Base-by-base conservation (phyloP, 257 asterid species). In the Fraxinus anomala region DNA sequence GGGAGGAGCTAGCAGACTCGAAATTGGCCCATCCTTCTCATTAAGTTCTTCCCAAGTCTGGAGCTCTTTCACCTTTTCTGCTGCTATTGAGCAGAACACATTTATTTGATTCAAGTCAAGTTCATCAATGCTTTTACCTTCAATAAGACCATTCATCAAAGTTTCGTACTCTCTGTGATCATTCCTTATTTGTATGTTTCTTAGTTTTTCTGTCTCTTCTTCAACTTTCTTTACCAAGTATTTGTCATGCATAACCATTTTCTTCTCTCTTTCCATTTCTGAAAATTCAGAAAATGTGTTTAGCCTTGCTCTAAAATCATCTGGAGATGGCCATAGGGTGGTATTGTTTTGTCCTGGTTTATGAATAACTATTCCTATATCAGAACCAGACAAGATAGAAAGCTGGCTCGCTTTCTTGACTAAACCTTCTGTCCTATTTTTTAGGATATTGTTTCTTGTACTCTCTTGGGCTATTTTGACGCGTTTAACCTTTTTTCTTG, bases 401-500 rank as follows among this genome's bases (percentile, higher is more conserved):
- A 84, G 80, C 3, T 84, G 81, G 1, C 68, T 40, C 4, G 83
- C 81, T 34, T 84, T 84, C 77, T 81, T 81, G 21, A 81, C 12
- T 70, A 81, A 66, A 36, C 83, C 70, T 0, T 72, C 80, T 1
- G 37, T 66, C 44, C 83, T 75, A 14, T 69, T 84, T 30, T 14
- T 17, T 0, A 81, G 47, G 24, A 42, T 69, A 12, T 19, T 30
- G 11, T 81, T 84, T 69, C 85, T 84, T 72, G 40, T 78, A 14
- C 44, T 67, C 8, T 67, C 80, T 1, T 54, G 70, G 5, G 54
- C 0, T 40, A 81, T 76, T 76, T 39, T 37, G 13, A 33, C 81
- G 10, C 72, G 83, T 23, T 23, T 78, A 24, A 75, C 70, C 59
- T 80, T 81, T 33, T 72, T 76, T 28, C 82, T 84, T 24, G 82